Evolutionary conservation across 2,329 filamentous ascomycete species (phyloP), one percentile per base, ranked within the genome.

Genomic region (Cladorrhinum sp.): DNA sequence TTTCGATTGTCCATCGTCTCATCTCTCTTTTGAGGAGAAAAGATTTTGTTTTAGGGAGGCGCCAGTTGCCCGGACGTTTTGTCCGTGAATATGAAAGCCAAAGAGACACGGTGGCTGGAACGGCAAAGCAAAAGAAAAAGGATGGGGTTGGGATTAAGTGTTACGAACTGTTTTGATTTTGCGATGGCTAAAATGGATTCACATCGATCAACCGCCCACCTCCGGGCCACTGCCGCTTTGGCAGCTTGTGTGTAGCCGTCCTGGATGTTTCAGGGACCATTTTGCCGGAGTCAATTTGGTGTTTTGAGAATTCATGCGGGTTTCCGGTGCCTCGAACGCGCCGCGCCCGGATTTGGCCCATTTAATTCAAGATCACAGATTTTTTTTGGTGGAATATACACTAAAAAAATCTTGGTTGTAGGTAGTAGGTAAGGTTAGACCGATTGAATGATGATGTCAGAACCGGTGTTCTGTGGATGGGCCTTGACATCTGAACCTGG

Each of bases 221-320:
- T 55, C 36, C 55, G 54, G 50, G 50, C 13, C 48, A 29, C 24
- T 54, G 9, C 57, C 50, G 57, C n/a, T 20, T 48, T 58, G 18
- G 41, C 38, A 57, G 32, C 9, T 45, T 45, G 41, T 45, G 32
- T 36, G 32, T 36, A 2, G 57, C 7, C 23, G 52, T n/a, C 32
- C 41, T 45, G 41, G 18, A n/a, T 57, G 54, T 62, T 58, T 59
- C 59, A 61, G 58, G 45, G 24, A 38, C 41, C 9, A 57, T 61
- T 64, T 60, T 64, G 57, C 62, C 62, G 62, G 41, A 50, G 29
- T 48, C 16, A 16, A 25, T 23, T 54, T 29, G 27, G 24, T 13
- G 32, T 41, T 53, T 57, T 48, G 22, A 52, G 16, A 52, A 63
- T 61, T 61, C 50, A 59, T 63, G 62, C 59, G 29, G 27, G 32